Evolutionary conservation across 495 filamentous ascomycete species (phyloP).

Genomic region (Sphaerosporella brunnea): DNA sequence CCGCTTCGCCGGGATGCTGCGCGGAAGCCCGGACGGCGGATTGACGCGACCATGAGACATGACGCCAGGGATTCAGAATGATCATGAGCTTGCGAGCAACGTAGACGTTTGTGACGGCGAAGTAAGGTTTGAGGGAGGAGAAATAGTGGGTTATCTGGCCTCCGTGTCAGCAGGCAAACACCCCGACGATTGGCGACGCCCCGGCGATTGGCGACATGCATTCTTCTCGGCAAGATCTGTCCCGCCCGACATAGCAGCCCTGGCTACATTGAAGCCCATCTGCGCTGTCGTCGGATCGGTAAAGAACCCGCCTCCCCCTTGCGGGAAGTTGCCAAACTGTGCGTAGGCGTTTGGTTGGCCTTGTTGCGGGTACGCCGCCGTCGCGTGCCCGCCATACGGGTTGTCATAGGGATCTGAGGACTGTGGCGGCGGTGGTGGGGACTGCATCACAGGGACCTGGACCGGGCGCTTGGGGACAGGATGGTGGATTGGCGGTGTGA

Average conservation of each 20-base stretch:
- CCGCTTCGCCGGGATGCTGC: constrained; percentile 45
- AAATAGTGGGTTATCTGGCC: constrained; percentile 76
- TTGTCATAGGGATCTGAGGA: constrained; percentile 46
- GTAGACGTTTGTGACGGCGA: constrained; percentile 87
- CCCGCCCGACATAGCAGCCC: constrained; percentile 70
- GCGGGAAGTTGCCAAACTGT: neutral
- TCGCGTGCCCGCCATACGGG: constrained; percentile 44
- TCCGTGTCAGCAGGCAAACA: constrained; percentile 2
- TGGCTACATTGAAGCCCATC: constrained; percentile 85
- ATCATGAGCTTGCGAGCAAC: constrained; percentile 68
- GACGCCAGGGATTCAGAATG: constrained; percentile 91
- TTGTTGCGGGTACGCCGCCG: constrained; percentile 44
- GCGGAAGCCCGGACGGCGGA: constrained; percentile 34
- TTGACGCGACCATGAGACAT: constrained; percentile 81
- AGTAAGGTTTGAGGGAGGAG: constrained; percentile 87
- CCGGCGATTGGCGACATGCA: constrained; percentile 37
- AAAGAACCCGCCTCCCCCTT: constrained; percentile 66
- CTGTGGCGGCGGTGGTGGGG: constrained; percentile 67
- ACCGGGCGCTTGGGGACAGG: constrained; percentile 97
- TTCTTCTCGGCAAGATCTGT: constrained; percentile 90
- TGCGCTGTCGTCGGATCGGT: constrained; percentile 80
- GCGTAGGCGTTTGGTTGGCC: constrained; percentile 22
- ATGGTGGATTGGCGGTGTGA: constrained; percentile 73
- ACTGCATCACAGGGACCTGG: constrained; percentile 95
- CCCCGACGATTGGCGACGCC: neutral